Conservation (phyloP, 495 filamentous ascomycete species). For the Pseudomonodictys pantanalensis region DNA sequence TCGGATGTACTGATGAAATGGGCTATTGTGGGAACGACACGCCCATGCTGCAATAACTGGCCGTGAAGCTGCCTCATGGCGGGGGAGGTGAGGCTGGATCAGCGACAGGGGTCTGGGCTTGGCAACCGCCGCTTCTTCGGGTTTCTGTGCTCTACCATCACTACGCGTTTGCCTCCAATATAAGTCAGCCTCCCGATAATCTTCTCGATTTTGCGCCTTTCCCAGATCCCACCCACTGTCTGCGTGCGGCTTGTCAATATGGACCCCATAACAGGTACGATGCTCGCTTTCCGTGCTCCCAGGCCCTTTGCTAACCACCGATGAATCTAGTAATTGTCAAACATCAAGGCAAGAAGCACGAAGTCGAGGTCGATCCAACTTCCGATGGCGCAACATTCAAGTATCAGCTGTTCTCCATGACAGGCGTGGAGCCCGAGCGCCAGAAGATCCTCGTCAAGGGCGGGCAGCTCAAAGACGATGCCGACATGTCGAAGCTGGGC, state of each 20-base stretch:
- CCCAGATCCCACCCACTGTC: background rate
- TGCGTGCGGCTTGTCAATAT: conserved; percentile 27
- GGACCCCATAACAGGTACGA: conserved; percentile 37
- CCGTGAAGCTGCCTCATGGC: conserved; percentile 4
- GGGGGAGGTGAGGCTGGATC: conserved; percentile 14
- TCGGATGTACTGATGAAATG: too few species aligned
- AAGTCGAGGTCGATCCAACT: conserved; percentile 83
- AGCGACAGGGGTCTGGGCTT: conserved; percentile 8
- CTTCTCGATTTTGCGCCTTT: background rate
- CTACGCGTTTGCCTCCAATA: conserved; percentile 16
- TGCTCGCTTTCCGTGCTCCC: background rate
- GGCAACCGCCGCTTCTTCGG: conserved; percentile 10
- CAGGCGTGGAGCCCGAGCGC: conserved; percentile 90
- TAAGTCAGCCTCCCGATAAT: background rate
- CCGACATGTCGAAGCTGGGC: conserved; percentile 74
- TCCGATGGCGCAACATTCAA: conserved; percentile 91
- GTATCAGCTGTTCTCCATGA: conserved; percentile 89
- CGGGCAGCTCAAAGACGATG: conserved; percentile 92
- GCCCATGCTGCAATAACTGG: conserved; percentile 17
- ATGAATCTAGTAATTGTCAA: conserved; percentile 74
- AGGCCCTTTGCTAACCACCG: conserved; percentile 13
- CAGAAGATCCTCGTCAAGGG: conserved; percentile 96
- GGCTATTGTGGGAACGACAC: background rate
- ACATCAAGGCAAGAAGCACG: conserved; percentile 89
- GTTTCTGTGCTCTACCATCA: conserved; percentile 8